phyloP scores from a whole-genome alignment of 1,284 basidiomycete genomes.

The Melampsora americana region DNA sequence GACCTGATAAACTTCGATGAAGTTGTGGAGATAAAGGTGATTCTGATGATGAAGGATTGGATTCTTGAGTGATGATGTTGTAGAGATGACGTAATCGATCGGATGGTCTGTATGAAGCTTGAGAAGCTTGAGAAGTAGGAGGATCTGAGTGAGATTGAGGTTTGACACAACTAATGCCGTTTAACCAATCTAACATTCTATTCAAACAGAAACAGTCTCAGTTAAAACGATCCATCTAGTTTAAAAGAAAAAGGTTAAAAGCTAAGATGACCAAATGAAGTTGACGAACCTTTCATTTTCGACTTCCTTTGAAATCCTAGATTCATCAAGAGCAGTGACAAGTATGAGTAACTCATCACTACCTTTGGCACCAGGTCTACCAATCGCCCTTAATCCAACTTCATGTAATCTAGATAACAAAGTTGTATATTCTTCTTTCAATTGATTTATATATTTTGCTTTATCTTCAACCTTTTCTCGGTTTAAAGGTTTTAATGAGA shows the following conservation, averaged over 20 bases:
- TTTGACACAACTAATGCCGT: conserved; percentile 63
- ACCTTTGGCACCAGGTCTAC: conserved; percentile 47
- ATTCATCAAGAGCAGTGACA: conserved; percentile 65
- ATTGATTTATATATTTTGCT: neutral
- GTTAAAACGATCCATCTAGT: neutral
- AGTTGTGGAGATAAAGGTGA: conserved; percentile 17
- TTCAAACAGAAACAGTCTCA: neutral
- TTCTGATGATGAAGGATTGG: conserved; percentile 20
- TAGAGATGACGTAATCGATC: conserved; percentile 77
- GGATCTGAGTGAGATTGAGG: conserved; percentile 16
- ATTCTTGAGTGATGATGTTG: conserved; percentile 63
- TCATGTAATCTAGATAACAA: conserved; percentile 28
- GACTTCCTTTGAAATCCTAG: conserved; percentile 65
- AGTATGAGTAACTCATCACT: conserved; percentile 76
- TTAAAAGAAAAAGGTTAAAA: neutral
- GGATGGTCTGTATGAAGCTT: conserved; percentile 66
- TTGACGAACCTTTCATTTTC: conserved; percentile 64
- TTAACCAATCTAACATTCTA: conserved; percentile 63
- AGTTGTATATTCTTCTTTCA: conserved; percentile 28
- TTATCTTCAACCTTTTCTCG: neutral
- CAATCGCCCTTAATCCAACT: conserved; percentile 26
- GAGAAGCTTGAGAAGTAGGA: conserved; percentile 55
- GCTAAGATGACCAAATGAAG: neutral
- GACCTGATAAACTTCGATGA: conserved; percentile 13
- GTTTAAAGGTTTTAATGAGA: conserved; percentile 24